Evolutionary conservation across 2,329 filamentous ascomycete species (phyloP).

Genomic region (Alternaria tenuissima): DNA sequence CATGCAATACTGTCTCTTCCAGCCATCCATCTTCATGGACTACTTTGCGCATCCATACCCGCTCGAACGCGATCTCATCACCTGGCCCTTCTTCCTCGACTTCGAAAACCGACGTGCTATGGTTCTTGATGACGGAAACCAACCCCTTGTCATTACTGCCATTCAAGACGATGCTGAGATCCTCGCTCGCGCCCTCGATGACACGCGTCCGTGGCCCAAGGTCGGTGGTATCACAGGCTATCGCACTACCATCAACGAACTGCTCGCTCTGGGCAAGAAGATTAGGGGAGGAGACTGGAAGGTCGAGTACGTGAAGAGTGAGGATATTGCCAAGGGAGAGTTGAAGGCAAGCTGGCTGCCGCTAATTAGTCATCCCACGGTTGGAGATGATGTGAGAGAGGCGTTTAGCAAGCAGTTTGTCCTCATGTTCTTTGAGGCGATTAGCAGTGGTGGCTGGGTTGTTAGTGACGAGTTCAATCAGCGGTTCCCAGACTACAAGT

Average conservation of each 20-base stretch:
- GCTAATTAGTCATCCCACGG: slow-evolving; percentile 40
- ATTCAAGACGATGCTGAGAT: slow-evolving; percentile 37
- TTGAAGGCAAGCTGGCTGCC: slow-evolving; percentile 55
- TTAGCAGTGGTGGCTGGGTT: slow-evolving; percentile 55
- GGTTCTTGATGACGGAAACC: slow-evolving; percentile 37
- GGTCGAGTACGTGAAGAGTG: slow-evolving; percentile 56
- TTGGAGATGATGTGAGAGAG: slow-evolving; percentile 49
- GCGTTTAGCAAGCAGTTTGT: slow-evolving; percentile 50
- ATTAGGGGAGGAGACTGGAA: slow-evolving; percentile 42
- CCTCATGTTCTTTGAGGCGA: slow-evolving; percentile 55
- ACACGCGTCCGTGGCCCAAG: slow-evolving; percentile 36
- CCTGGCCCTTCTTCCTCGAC: slow-evolving; percentile 47
- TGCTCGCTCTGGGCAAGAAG: slow-evolving; percentile 40
- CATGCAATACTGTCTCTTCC: slow-evolving; percentile 66
- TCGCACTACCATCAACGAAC: slow-evolving; percentile 35
- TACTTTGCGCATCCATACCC: slow-evolving; percentile 63
- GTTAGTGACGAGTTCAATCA: slow-evolving; percentile 57
- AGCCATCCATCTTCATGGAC: slow-evolving; percentile 63
- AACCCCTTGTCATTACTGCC: slow-evolving; percentile 38
- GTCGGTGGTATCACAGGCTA: slow-evolving; percentile 39
- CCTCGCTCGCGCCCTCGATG: slow-evolving; percentile 36
- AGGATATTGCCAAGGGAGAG: slow-evolving; percentile 58
- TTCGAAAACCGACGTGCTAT: slow-evolving; percentile 39
- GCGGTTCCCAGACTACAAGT: slow-evolving; percentile 56
- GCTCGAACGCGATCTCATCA: slow-evolving; percentile 56